phyloP scores from a whole-genome alignment of 2,329 filamentous ascomycete species.

The Zymoseptoria crescenta region DNA sequence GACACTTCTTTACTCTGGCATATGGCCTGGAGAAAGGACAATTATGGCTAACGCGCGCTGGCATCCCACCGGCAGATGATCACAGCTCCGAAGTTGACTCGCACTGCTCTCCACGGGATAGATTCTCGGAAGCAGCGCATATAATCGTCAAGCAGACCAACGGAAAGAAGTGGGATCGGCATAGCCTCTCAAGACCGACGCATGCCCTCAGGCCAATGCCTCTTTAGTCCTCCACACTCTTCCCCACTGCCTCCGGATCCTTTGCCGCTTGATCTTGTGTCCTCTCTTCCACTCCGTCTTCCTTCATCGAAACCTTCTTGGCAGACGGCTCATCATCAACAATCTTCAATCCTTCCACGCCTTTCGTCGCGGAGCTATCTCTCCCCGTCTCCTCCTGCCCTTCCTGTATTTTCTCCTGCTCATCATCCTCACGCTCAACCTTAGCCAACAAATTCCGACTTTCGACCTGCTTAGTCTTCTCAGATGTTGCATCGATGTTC shows the following conservation, averaged over 20 bases:
- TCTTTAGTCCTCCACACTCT: constrained; percentile 32
- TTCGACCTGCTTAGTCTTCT: constrained; percentile 15
- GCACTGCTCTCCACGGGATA: too few relatives aligned
- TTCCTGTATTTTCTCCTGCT: constrained; percentile 14
- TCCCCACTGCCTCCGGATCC: constrained; percentile 26
- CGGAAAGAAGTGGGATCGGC: too few relatives aligned
- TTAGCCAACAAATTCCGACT: constrained; percentile 3
- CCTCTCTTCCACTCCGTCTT: constrained; percentile 6
- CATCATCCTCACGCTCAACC: constrained; percentile 10
- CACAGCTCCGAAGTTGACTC: too few relatives aligned
- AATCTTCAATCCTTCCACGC: constrained; percentile 12
- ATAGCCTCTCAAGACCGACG: not conserved
- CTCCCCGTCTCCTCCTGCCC: constrained; percentile 4
- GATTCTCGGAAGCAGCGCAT: too few relatives aligned
- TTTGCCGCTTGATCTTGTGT: constrained; percentile 23
- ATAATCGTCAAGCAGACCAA: too few relatives aligned
- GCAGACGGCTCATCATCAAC: constrained; percentile 12
- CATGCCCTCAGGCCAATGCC: not conserved
- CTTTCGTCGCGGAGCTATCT: constrained; percentile 3
- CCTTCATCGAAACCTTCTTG: not conserved
- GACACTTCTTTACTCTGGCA: too few relatives aligned
- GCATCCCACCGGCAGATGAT: too few relatives aligned
- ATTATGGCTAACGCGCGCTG: too few relatives aligned
- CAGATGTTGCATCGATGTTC: constrained; percentile 6
- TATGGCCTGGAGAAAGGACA: too few relatives aligned